Evolutionary conservation across 495 filamentous ascomycete species (phyloP).

Genomic region (Pseudomonodictys pantanalensis): DNA sequence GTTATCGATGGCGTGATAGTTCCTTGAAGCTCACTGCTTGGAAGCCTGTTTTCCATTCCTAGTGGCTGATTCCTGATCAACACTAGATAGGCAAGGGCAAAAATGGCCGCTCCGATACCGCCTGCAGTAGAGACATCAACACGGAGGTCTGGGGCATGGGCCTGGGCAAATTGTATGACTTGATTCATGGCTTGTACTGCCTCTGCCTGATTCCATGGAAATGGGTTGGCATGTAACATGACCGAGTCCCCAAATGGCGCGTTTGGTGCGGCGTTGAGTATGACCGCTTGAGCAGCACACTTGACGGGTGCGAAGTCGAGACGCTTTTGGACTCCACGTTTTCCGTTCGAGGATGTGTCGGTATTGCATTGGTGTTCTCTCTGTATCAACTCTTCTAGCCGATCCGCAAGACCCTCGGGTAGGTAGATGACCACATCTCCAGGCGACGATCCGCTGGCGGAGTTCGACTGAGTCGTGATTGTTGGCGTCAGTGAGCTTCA

Average conservation of each 20-base stretch:
- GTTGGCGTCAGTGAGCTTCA: background rate
- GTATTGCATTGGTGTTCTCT: background rate
- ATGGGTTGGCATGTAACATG: background rate
- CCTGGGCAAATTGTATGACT: background rate
- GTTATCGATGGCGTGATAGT: background rate
- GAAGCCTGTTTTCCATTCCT: background rate
- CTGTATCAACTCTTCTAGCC: background rate
- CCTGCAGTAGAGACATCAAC: background rate
- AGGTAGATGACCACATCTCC: background rate
- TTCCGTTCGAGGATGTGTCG: background rate
- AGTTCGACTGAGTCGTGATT: background rate
- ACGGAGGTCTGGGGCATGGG: background rate
- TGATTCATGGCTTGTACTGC: background rate
- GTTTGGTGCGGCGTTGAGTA: background rate
- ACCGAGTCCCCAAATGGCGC: background rate
- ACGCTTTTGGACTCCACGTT: background rate
- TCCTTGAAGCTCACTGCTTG: background rate
- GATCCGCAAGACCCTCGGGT: background rate
- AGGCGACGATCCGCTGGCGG: background rate
- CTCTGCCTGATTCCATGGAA: background rate
- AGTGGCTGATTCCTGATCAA: background rate
- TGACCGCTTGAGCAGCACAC: background rate
- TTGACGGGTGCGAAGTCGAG: background rate
- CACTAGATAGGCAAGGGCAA: background rate
- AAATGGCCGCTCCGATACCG: background rate